Conservation (phyloP, 169 alveolate species). For the Cryptosporidium muris region DNA sequence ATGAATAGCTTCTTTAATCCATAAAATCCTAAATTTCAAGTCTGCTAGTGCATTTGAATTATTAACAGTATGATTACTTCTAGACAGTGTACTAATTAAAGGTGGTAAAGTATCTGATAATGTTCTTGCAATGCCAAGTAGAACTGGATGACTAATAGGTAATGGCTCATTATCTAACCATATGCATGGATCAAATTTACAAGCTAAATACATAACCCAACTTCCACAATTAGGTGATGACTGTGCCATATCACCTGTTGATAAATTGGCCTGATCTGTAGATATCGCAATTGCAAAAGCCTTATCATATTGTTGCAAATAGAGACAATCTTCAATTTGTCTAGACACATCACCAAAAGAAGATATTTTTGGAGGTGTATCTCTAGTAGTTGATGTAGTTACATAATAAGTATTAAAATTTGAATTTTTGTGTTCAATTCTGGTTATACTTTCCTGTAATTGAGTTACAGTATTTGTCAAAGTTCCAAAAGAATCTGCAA, state of each 20-base stretch:
- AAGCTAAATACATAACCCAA: slow-evolving; percentile 31
- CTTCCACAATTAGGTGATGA: slow-evolving; percentile 23
- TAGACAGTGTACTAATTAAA: background rate
- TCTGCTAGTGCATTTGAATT: background rate
- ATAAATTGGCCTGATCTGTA: slow-evolving; percentile 27
- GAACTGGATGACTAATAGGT: slow-evolving; percentile 44
- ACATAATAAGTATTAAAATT: background rate
- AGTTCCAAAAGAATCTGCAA: slow-evolving; percentile 59
- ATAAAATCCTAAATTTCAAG: slow-evolving; percentile 20
- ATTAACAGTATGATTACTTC: background rate
- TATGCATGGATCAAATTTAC: slow-evolving; percentile 41
- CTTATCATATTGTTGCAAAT: slow-evolving; percentile 42
- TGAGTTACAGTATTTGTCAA: slow-evolving; percentile 30
- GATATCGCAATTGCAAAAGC: slow-evolving; percentile 66
- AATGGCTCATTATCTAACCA: slow-evolving; percentile 47
- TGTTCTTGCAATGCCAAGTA: slow-evolving; percentile 21
- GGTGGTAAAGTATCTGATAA: slow-evolving; percentile 15
- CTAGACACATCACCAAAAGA: background rate
- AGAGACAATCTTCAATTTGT: slow-evolving; percentile 45
- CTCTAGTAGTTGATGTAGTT: background rate
- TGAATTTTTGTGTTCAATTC: slow-evolving; percentile 6
- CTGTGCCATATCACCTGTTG: slow-evolving; percentile 17
- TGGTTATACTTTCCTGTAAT: slow-evolving; percentile 14
- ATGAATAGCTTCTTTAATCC: slow-evolving; percentile 51
- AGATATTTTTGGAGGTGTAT: background rate